A percentile compares a stretch with the other conserved stretches of the same genome.
phyloP scores from a whole-genome alignment of 768 basidiomycete species.

The Kwoniella sp. region DNA sequence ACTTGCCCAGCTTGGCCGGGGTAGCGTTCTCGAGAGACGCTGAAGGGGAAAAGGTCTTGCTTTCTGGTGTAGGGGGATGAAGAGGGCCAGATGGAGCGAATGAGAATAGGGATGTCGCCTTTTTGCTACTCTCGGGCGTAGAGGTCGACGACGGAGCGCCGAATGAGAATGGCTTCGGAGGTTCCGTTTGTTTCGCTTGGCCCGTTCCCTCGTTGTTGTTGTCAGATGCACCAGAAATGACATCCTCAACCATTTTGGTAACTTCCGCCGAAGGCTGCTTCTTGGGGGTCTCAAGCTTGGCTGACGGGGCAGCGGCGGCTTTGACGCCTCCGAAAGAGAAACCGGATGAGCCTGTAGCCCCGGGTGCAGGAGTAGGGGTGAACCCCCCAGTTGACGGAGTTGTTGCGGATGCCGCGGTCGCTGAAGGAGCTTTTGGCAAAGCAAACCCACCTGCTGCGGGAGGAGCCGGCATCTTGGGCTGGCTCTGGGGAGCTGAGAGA shows the following conservation, averaged over 20 bases:
- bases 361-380: conserved; percentile 22
- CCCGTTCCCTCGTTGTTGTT: conserved; percentile 19
- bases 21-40: conserved; percentile 28
- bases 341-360: not conserved
- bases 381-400: conserved; percentile 26
- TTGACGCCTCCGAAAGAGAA: conserved; percentile 31
- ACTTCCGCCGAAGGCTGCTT: conserved; percentile 40
- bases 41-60: conserved; percentile 45
- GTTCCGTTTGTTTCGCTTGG: conserved; percentile 5
- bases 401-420: conserved; percentile 11
- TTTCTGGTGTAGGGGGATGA: conserved; percentile 46
- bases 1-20: conserved; percentile 46
- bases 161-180: conserved; percentile 31
- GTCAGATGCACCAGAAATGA: conserved; percentile 31
- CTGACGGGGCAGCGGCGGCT: conserved; percentile 5
- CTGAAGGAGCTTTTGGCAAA: conserved; percentile 30
- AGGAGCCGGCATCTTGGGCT: conserved; percentile 26
- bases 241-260: conserved; percentile 36
- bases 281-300: not conserved
- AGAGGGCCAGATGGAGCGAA: conserved; percentile 46
- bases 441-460: conserved; percentile 30
- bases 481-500: not conserved
- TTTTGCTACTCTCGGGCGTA: conserved; percentile 26
- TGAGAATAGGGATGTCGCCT: conserved; percentile 34
- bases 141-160: conserved; percentile 16